Conservation (phyloP, 495 filamentous ascomycete species). For the Talaromyces wortmannii region DNA sequence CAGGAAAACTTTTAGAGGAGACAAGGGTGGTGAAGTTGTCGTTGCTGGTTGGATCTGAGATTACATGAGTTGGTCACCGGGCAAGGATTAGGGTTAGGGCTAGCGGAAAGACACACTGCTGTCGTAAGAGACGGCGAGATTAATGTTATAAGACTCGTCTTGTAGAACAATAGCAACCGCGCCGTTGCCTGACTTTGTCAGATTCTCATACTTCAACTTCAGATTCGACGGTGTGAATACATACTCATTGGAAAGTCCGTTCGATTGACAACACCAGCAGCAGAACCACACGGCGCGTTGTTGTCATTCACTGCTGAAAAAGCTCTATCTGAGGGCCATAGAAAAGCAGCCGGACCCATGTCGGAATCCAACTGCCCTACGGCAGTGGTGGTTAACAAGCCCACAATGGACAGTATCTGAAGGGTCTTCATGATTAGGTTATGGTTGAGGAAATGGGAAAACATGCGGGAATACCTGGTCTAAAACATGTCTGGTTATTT, state of each 20-base stretch:
- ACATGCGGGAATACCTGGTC: background rate
- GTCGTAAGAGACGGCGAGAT: slow-evolving; percentile 36
- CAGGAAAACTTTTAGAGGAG: slow-evolving; percentile 14
- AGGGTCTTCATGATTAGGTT: background rate
- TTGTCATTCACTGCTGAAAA: slow-evolving; percentile 41
- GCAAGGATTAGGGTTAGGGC: background rate
- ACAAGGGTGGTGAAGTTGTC: slow-evolving; percentile 35
- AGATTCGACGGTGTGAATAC: background rate
- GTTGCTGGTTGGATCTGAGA: slow-evolving; percentile 31
- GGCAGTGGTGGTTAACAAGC: background rate
- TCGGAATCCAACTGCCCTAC: slow-evolving; percentile 11
- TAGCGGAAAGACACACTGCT: slow-evolving; percentile 22
- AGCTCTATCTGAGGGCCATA: slow-evolving; percentile 42
- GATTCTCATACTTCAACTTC: background rate
- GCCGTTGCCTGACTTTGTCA: slow-evolving; percentile 16
- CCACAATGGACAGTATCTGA: slow-evolving; percentile 7
- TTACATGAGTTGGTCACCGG: background rate
- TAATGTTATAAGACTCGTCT: slow-evolving; percentile 41
- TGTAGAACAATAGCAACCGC: slow-evolving; percentile 27
- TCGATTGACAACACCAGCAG: slow-evolving; percentile 26
- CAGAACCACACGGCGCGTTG: slow-evolving; percentile 38
- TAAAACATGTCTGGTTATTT: background rate
- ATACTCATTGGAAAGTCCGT: slow-evolving; percentile 38
- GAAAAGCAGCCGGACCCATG: slow-evolving; percentile 48
- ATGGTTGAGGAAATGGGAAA: background rate